A percentile compares a stretch with the other conserved stretches of the same genome.
These are phyloP conservation scores for Solioccasus polychromus DNA, from an alignment of 768 basidiomycete genomes.

Conservation along the genomic window DNA sequence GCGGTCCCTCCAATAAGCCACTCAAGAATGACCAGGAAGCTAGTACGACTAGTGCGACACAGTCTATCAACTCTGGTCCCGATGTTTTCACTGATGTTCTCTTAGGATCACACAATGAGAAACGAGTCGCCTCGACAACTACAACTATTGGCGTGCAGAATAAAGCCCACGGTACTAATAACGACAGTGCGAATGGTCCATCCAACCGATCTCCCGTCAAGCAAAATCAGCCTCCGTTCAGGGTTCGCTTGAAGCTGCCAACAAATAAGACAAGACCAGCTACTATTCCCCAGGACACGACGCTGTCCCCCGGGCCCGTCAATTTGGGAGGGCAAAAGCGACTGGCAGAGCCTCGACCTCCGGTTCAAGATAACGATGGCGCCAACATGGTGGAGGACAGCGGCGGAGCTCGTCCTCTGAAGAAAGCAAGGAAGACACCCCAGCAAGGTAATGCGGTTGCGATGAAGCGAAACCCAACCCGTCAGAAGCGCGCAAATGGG, in stretches of 20 bases:
- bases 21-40: not conserved
- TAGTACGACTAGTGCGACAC: not conserved
- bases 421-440: not conserved
- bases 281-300: not conserved
- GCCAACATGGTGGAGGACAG: not conserved
- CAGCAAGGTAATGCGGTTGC: not conserved
- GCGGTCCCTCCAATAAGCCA: not conserved
- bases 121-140: not conserved
- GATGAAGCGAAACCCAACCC: not conserved
- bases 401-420: not conserved
- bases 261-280: not conserved
- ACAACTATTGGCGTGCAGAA: not conserved
- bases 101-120: not conserved
- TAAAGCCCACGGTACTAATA: not conserved
- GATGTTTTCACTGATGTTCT: not conserved
- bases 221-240: not conserved
- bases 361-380: not conserved
- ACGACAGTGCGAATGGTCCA: not conserved
- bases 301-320: not conserved
- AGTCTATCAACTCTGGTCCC: not conserved
- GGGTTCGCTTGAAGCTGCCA: not conserved
- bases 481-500: slow-evolving; percentile 1
- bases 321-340: not conserved
- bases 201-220: not conserved
- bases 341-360: not conserved